Conservation (phyloP, 2,329 filamentous ascomycete genomes). For the Fusarium tjaetaba region DNA sequence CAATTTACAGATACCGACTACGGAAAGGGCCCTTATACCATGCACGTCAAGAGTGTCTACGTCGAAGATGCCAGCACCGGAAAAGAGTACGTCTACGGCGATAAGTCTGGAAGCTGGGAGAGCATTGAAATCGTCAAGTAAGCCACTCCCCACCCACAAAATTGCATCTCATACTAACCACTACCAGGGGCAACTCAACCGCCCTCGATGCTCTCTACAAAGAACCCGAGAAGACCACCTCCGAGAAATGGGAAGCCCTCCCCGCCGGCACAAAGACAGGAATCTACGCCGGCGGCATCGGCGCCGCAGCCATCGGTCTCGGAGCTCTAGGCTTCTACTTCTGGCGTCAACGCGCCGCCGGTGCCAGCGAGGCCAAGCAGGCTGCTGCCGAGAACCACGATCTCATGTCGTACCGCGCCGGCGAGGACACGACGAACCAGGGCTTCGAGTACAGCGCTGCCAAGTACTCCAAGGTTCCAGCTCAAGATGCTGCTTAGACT, state of each 20-base stretch:
- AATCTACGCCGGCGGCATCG: slow-evolving; percentile 60
- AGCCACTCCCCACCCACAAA: slow-evolving; percentile 49
- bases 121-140: slow-evolving; percentile 69
- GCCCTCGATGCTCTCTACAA: slow-evolving; percentile 56
- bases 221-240: slow-evolving; percentile 54
- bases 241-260: slow-evolving; percentile 65
- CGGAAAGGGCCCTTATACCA: slow-evolving; percentile 72
- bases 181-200: slow-evolving; percentile 65
- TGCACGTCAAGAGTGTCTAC: slow-evolving; percentile 72
- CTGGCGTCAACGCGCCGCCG: slow-evolving; percentile 63
- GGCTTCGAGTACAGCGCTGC: slow-evolving; percentile 42
- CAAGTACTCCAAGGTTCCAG: slow-evolving; percentile 22
- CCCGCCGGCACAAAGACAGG: slow-evolving; percentile 61
- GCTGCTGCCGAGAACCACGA: slow-evolving; percentile 61
- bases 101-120: slow-evolving; percentile 68
- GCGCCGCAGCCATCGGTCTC: slow-evolving; percentile 55
- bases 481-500: slow-evolving; percentile 16
- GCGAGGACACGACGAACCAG: slow-evolving; percentile 40
- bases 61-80: slow-evolving; percentile 69
- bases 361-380: slow-evolving; percentile 60
- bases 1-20: slow-evolving; percentile 65
- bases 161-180: slow-evolving; percentile 11
- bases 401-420: slow-evolving; percentile 58
- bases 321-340: slow-evolving; percentile 61
- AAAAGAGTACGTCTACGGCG: slow-evolving; percentile 72